phyloP scores from a whole-genome alignment of 345 rosid genomes.

The Zanthoxylum bungeanum region DNA sequence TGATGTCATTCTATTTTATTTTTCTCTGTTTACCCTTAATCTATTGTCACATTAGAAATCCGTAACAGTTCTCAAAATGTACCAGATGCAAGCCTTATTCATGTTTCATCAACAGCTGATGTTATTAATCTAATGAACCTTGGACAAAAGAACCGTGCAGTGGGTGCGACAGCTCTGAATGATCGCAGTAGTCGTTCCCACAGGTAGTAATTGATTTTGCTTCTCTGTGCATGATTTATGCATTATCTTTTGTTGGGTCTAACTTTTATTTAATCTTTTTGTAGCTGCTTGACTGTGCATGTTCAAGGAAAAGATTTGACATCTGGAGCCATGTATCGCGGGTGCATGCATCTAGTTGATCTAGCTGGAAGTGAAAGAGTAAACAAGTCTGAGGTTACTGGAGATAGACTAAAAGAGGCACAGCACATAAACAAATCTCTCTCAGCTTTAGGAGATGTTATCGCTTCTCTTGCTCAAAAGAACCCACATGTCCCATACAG shows the following conservation, averaged over 20 bases:
- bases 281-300: constrained; percentile 96
- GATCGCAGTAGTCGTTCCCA: constrained; percentile 99
- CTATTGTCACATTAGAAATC: constrained; percentile 71
- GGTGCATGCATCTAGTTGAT: constrained; percentile 98
- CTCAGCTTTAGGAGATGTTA: constrained; percentile 98
- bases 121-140: constrained; percentile 89
- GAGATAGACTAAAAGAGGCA: constrained; percentile 94
- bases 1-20: not conserved
- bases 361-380: constrained; percentile 98
- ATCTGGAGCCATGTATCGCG: constrained; percentile 71
- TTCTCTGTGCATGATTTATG: not conserved
- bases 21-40: constrained; percentile 39
- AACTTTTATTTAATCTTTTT: constrained; percentile 23
- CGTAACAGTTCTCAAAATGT: constrained; percentile 92
- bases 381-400: constrained; percentile 89
- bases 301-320: constrained; percentile 91
- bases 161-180: constrained; percentile 93
- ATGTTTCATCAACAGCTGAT: constrained; percentile 79
- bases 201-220: constrained; percentile 46
- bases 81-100: constrained; percentile 83
- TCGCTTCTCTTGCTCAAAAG: constrained; percentile 95
- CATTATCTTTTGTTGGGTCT: not conserved
- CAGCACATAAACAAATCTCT: constrained; percentile 89
- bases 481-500: constrained; percentile 95
- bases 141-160: constrained; percentile 89